Base-by-base conservation (phyloP, 2,329 filamentous ascomycete genomes). In the Phaeosphaeriaceae sp. region DNA sequence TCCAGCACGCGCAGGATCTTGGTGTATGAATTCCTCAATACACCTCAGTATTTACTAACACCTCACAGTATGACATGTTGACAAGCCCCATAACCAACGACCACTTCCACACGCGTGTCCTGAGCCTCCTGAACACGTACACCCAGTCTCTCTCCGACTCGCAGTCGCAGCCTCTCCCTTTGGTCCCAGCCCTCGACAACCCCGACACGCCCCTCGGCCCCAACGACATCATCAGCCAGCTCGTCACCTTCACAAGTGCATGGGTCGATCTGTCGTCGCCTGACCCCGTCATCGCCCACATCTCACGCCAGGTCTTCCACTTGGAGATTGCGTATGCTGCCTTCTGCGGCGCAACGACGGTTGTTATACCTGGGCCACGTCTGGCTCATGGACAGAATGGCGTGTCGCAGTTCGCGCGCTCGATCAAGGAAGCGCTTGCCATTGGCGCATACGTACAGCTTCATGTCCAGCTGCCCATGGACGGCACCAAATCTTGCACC, bases 261-360 rank as follows among this genome's bases (percentile, higher is more conserved):
- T 98, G 94, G 94, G 94, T 97, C 65, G 93, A 98, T 73, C 81
- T 98, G 13, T 90, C 89, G 69, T 96, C 93, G 2, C 80, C 88
- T 1, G 90, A 97, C 75, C 91, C 93, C 7, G 78, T 94, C 61
- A 89, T 98, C 62, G 88, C 92, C 7, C 91, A 91, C 75, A 85
- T 98, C 57, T 97, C 94, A 36, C 88, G 91, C 46, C 94, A 97
- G 79, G 91, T 96, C 7, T 83, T 99, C 62, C 93, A 93, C 74
- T 84, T 97, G 41, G 95, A 99, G 76, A 86, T 98, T 48, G 91
- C 92, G 49, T 99, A 97, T 79, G 95, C 96, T 63, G 93, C 92
- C 62, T 99, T 98, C 79, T 97, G 93, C 72, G 96, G 96, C 36
- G 86, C 95, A 48, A 88, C 89, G 55, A 96, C 91, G 77, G 84